These are phyloP conservation scores for Sporisorium scitamineum DNA, from an alignment of 1,284 basidiomycete genomes.

Conservation along the genomic window DNA sequence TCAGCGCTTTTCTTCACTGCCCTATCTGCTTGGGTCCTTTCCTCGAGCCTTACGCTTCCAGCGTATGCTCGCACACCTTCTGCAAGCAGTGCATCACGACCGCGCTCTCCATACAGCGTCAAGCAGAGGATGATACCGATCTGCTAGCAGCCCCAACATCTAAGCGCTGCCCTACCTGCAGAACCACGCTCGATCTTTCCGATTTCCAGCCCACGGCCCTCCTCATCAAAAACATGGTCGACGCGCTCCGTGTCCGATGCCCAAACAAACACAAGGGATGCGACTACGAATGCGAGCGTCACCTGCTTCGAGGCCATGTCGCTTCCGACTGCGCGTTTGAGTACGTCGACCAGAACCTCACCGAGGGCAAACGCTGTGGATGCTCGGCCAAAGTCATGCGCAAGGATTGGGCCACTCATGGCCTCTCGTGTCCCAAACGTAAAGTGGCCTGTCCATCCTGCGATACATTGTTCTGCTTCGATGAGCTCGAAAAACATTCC, in stretches of 20 bases:
- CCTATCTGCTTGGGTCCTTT: slow-evolving; percentile 56
- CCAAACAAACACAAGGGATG: slow-evolving; percentile 53
- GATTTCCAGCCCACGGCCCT: slow-evolving; percentile 48
- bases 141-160: neutral
- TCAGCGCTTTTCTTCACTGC: slow-evolving; percentile 45
- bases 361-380: slow-evolving; percentile 40
- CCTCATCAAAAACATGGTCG: slow-evolving; percentile 61
- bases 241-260: slow-evolving; percentile 53
- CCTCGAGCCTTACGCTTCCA: slow-evolving; percentile 42
- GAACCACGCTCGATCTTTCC: slow-evolving; percentile 28
- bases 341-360: slow-evolving; percentile 40
- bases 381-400: slow-evolving; percentile 55
- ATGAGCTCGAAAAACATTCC: slow-evolving; percentile 34
- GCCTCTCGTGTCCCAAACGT: slow-evolving; percentile 35
- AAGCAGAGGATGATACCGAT: slow-evolving; percentile 6
- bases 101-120: slow-evolving; percentile 19
- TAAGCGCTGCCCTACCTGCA: slow-evolving; percentile 48
- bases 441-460: slow-evolving; percentile 33
- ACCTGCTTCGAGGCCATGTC: slow-evolving; percentile 42
- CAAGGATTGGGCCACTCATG: slow-evolving; percentile 54
- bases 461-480: slow-evolving; percentile 13
- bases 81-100: slow-evolving; percentile 53
- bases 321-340: slow-evolving; percentile 49
- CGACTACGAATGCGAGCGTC: slow-evolving; percentile 44
- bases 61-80: slow-evolving; percentile 55